phyloP scores from a whole-genome alignment of 805 yeast genomes.

The Myxozyma nipponensis region DNA sequence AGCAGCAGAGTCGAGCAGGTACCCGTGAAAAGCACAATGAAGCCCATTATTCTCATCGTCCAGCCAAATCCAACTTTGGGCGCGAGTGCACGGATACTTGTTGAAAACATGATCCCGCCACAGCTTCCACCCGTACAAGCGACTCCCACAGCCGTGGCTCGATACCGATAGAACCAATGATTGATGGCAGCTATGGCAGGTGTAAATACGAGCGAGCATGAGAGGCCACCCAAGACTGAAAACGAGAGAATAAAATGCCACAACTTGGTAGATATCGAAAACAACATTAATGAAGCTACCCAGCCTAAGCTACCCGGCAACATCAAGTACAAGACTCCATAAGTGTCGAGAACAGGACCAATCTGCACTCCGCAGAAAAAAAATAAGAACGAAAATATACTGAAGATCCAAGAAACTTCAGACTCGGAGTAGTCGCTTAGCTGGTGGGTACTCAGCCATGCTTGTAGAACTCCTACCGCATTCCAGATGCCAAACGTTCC shows the following conservation, averaged over 20 bases:
- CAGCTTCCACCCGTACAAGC: slow-evolving; percentile 64
- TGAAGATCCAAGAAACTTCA: slow-evolving; percentile 65
- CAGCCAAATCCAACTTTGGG: slow-evolving; percentile 52
- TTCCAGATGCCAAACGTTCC: slow-evolving; percentile 62
- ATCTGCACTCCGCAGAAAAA: slow-evolving; percentile 45
- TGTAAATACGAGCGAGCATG: slow-evolving; percentile 43
- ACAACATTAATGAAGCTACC: slow-evolving; percentile 49
- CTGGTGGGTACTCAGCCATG: slow-evolving; percentile 54
- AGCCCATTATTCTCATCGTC: slow-evolving; percentile 52
- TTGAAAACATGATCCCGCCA: slow-evolving; percentile 62
- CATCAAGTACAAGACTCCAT: slow-evolving; percentile 49
- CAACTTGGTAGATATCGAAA: slow-evolving; percentile 48
- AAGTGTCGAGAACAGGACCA: slow-evolving; percentile 58
- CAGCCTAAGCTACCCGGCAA: slow-evolving; percentile 45
- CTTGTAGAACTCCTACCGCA: slow-evolving; percentile 57
- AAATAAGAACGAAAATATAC: slow-evolving; percentile 37
- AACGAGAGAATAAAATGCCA: slow-evolving; percentile 60
- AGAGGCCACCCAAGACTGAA: slow-evolving; percentile 50
- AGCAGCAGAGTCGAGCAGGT: slow-evolving; percentile 38
- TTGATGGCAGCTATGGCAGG: slow-evolving; percentile 55
- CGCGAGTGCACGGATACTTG: slow-evolving; percentile 47
- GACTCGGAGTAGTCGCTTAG: slow-evolving; percentile 45
- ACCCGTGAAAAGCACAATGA: slow-evolving; percentile 34
- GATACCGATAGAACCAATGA: slow-evolving; percentile 56
- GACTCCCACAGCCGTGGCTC: slow-evolving; percentile 59